phyloP scores from a whole-genome alignment of 1,284 basidiomycete species.

The Heterobasidion parviporum region DNA sequence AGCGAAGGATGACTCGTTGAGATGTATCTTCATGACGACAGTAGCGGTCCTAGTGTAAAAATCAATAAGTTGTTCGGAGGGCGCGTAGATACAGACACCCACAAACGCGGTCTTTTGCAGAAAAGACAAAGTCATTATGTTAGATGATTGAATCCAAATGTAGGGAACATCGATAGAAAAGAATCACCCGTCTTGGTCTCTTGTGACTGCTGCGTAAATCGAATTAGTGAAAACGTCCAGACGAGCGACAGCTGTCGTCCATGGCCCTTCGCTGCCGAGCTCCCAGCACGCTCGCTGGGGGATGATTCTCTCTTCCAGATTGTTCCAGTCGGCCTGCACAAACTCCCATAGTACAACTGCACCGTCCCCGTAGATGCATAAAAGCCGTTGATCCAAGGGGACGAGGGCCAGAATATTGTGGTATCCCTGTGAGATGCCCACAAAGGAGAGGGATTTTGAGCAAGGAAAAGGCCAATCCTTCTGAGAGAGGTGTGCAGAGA shows the following conservation, averaged over 20 bases:
- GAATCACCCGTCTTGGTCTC: constrained; percentile 3
- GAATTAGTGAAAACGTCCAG: constrained; percentile 14
- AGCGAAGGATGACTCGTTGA: background rate
- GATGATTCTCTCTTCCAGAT: background rate
- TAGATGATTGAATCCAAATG: background rate
- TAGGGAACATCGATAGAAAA: background rate
- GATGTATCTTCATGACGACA: background rate
- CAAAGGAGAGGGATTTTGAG: background rate
- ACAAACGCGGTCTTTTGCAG: background rate
- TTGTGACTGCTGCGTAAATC: constrained; percentile 12
- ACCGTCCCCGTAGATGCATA: constrained; percentile 30
- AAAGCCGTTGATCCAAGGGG: constrained; percentile 31
- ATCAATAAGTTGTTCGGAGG: background rate
- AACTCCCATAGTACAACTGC: constrained; percentile 28
- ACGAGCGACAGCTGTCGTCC: constrained; percentile 21
- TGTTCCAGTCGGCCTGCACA: background rate
- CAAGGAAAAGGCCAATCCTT: constrained; percentile 2
- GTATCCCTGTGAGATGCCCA: constrained; percentile 6
- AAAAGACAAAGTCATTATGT: background rate
- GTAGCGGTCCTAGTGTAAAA: background rate
- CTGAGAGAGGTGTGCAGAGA: constrained; percentile 1
- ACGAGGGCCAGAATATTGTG: constrained; percentile 22
- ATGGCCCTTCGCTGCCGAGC: constrained; percentile 12
- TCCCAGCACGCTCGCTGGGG: constrained; percentile 3
- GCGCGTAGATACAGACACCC: constrained; percentile 8